Evolutionary conservation across 2,329 filamentous ascomycete species (phyloP).

Genomic region (Didymella glomerata): DNA sequence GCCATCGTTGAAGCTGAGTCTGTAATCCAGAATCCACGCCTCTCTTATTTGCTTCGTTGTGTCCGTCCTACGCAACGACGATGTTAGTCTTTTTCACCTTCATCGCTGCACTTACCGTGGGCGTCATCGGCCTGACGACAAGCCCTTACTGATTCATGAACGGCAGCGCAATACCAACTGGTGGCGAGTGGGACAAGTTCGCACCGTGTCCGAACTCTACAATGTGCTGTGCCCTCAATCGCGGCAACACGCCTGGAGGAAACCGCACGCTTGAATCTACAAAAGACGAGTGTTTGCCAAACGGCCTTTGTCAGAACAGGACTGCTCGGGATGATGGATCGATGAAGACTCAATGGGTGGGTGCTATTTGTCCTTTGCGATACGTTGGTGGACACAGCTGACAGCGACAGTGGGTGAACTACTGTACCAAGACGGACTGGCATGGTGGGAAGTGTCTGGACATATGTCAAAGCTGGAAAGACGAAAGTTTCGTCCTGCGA

Average conservation of each 20-base stretch:
- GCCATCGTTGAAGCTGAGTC: too few relatives aligned
- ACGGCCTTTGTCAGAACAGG: slow-evolving; percentile 1
- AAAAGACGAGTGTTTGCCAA: background rate
- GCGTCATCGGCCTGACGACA: background rate
- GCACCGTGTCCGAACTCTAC: background rate
- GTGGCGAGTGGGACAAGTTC: background rate
- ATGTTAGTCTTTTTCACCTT: background rate
- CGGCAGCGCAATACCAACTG: background rate
- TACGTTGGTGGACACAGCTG: too few relatives aligned
- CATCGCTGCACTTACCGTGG: background rate
- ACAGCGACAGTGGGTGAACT: too few relatives aligned
- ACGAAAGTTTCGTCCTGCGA: too few relatives aligned
- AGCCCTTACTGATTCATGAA: background rate
- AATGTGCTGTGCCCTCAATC: slow-evolving; percentile 1
- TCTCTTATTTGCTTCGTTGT: too few relatives aligned
- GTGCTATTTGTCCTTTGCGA: too few relatives aligned
- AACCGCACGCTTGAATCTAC: background rate
- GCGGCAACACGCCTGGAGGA: slow-evolving; percentile 1
- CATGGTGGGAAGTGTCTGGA: slow-evolving; percentile 2
- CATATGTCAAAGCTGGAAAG: too few relatives aligned
- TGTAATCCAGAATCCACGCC: too few relatives aligned
- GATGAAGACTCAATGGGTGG: slow-evolving; percentile 1
- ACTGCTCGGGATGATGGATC: background rate
- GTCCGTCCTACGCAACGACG: background rate
- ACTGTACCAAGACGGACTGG: slow-evolving; percentile 2